Conservation (phyloP, 2,329 filamentous ascomycete species). For the Paracoccidioides brasiliensis region DNA sequence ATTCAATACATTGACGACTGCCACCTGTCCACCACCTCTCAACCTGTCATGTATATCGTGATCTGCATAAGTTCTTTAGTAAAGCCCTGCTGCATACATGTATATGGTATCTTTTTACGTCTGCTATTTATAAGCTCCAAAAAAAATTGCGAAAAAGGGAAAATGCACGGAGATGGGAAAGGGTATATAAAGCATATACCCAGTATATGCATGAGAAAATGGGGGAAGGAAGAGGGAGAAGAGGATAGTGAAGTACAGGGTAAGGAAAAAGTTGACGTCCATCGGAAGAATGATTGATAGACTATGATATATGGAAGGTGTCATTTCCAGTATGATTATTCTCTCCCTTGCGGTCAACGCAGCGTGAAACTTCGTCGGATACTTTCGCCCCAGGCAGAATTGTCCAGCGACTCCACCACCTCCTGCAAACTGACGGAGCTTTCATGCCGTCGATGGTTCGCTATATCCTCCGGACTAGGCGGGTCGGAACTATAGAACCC, state of each 20-base stretch:
- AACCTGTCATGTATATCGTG: constrained; percentile 6
- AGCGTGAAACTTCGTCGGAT: constrained; percentile 75
- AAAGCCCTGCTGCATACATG: background rate
- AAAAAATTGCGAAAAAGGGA: background rate
- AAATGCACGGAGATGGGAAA: background rate
- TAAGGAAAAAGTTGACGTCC: background rate
- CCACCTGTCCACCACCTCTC: background rate
- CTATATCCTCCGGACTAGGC: constrained; percentile 10
- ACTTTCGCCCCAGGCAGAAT: constrained; percentile 87
- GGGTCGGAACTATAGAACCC: background rate
- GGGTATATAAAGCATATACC: background rate
- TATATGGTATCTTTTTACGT: constrained; percentile 5
- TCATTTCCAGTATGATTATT: background rate
- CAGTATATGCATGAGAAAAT: background rate
- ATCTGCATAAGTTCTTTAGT: constrained; percentile 4
- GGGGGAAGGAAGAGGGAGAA: background rate
- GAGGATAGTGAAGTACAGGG: background rate
- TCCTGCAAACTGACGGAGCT: constrained; percentile 62
- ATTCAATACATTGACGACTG: background rate
- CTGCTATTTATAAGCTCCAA: background rate
- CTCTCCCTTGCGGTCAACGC: constrained; percentile 30
- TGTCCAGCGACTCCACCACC: constrained; percentile 72
- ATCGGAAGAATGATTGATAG: background rate
- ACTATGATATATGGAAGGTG: background rate
- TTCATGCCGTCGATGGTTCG: constrained; percentile 44